Evolutionary conservation across 345 rosid genomes (phyloP).

Genomic region (Bruguiera gymnorhiza): DNA sequence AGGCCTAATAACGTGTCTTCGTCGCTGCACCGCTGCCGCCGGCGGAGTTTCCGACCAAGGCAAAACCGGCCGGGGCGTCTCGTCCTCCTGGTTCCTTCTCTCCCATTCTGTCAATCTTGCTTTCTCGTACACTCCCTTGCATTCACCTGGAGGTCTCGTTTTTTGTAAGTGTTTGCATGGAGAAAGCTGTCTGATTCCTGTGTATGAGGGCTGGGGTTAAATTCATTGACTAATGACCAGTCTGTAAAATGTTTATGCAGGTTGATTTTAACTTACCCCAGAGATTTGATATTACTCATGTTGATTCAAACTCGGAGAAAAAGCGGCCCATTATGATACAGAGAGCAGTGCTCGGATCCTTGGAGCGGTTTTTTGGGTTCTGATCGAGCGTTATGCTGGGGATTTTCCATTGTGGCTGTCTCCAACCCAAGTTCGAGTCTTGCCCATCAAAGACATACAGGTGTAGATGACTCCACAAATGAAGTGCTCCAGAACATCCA

Average conservation of each 20-base stretch:
- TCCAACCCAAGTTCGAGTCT: conserved; percentile 85
- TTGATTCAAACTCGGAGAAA: conserved; percentile 73
- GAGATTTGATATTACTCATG: conserved; percentile 79
- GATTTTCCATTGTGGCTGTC: conserved; percentile 95
- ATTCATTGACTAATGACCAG: neutral
- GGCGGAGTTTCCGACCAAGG: too few species aligned
- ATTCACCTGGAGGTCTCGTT: neutral
- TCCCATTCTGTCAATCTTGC: neutral
- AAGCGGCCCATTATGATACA: conserved; percentile 94
- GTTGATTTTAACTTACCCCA: conserved; percentile 93
- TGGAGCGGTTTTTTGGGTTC: conserved; percentile 95
- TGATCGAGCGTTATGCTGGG: conserved; percentile 94
- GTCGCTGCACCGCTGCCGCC: too few species aligned
- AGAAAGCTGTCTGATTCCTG: neutral
- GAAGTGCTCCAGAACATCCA: conserved; percentile 2
- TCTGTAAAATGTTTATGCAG: conserved; percentile 31
- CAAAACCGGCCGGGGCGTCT: too few species aligned
- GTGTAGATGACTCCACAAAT: conserved; percentile 26
- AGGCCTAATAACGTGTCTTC: too few species aligned
- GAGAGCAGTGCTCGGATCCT: conserved; percentile 90
- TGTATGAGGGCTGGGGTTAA: too few species aligned
- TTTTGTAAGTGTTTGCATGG: neutral
- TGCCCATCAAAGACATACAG: too few species aligned
- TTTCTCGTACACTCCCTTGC: too few species aligned
- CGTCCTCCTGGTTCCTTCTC: conserved; percentile 35